Base-by-base conservation (phyloP, 2,329 filamentous ascomycete species). In the Nemania bipapillata region DNA sequence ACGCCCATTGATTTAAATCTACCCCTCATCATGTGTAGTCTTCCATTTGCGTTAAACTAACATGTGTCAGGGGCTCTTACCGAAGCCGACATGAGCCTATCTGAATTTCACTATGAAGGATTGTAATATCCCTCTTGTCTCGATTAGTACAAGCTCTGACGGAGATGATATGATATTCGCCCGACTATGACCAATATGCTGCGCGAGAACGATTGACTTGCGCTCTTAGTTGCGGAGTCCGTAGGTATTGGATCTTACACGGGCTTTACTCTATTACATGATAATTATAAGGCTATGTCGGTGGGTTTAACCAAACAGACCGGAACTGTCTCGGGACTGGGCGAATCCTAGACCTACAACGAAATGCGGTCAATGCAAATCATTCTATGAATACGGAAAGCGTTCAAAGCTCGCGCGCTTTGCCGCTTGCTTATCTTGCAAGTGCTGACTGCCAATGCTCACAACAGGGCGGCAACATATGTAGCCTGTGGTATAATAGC, bases 1-100 rank as follows among this genome's bases (percentile, higher is more conserved):
- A 65, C 26, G 32, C 8, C n/a, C 11, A 7, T 15, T 28, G 11
- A 24, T n/a, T 37, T 24, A n/a, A 4, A 47, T 45, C 20, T 20
- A 22, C 35, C 9, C 1, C 52, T n/a, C 4, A 3, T n/a, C 15
- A 15, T 11, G 17, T 32, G 1, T 52, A 11, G 9, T 20, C 42
- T 57, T 50, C 0, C 6, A 28, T 20, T 20, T 30, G 12, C n/a
- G 12, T 12, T 35, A 7, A 42, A 15, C 42, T 59, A 58, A 70
- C 22, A 50, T 32, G 30, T 11, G 22, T 3, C 15, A 63, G 59
- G 60, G 86, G 50, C 87, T 90, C 35, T 81, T 93, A 49, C 91
- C 91, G 6, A 81, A 82, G 75, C 83, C 90, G 75, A 90, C 90
- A 22, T 84, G 86, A 67, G 86, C 86, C 52, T 93, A 93, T 75